Evolutionary conservation across 2,329 filamentous ascomycete genomes (phyloP), one percentile per base, ranked within the genome.

Genomic region (Immersiporthe knoxdaviesiana): DNA sequence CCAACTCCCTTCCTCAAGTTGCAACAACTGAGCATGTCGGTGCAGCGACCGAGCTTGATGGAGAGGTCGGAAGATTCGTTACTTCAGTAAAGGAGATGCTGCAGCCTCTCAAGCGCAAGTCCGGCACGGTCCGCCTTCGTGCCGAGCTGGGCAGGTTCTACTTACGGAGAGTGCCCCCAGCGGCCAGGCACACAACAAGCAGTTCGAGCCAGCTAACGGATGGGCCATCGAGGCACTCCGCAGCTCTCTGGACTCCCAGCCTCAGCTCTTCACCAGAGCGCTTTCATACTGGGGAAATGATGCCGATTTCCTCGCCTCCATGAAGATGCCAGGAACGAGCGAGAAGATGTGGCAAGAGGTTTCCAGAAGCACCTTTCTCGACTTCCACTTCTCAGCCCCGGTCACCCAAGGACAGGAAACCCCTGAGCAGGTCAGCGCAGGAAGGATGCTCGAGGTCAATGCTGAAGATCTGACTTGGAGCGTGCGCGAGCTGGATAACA

Each of bases 81-180:
- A 27, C 41, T 54, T 54, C 62, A 16, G 21, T 60, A 18, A 24
- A 35, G 50, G 39, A 60, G 8, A 56, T 74, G 4, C 70, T 68
- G 56, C 41, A 30, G 3, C 62, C 41, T 5, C 58, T 67, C 16
- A 50, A 37, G 41, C 47, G 56, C 12, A 63, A 54, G 16, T 63
- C 41, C 24, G 70, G 10, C 58, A 65, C 11, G 74, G 75, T 35
- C 74, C 68, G n/a, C 52, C 58, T 78, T 47, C 69, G 73, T 30
- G 75, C 73, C 0, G 76, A 78, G 12, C 66, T 79, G 12, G 78
- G 78, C 3, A 75, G 77, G 7, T 71, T 74, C 39, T 75, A 76
- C 47, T 52, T 78, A 3, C 70, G 70, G 30, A 67, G 71, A 3
- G 67, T 74, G 68, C 8, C 52, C 64, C 10, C 1, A 72, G 44